Evolutionary conservation across 2,329 filamentous ascomycete species (phyloP).

Genomic region (Chaetomium strumarium): DNA sequence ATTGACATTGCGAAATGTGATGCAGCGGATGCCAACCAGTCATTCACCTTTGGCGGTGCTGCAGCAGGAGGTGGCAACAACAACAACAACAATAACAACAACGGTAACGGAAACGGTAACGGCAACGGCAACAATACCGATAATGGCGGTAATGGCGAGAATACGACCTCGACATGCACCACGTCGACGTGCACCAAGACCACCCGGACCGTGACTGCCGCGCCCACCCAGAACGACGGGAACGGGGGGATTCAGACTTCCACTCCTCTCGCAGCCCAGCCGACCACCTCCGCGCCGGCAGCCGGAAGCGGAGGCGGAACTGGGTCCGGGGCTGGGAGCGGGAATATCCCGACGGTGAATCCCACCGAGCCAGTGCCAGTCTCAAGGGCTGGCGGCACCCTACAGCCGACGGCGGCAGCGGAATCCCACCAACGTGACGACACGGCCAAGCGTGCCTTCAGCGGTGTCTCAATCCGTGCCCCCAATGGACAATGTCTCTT

Average conservation of each 20-base stretch:
- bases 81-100: neutral
- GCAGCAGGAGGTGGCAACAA: slow-evolving; percentile 9
- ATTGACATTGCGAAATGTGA: slow-evolving; percentile 41
- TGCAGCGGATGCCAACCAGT: slow-evolving; percentile 35
- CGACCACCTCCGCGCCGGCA: slow-evolving; percentile 8
- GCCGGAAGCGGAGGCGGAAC: slow-evolving; percentile 4
- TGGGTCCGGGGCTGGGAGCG: slow-evolving; percentile 5
- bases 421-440: slow-evolving; percentile 43
- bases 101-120: neutral
- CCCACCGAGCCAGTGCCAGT: slow-evolving; percentile 42
- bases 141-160: slow-evolving; percentile 7
- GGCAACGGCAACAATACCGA: slow-evolving; percentile 7
- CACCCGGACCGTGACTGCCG: slow-evolving; percentile 19
- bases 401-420: slow-evolving; percentile 45
- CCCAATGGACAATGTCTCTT: slow-evolving; percentile 47
- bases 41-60: slow-evolving; percentile 33
- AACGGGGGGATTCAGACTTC: neutral
- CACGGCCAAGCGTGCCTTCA: slow-evolving; percentile 42
- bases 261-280: neutral
- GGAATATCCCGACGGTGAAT: slow-evolving; percentile 31
- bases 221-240: slow-evolving; percentile 1
- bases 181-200: slow-evolving; percentile 15
- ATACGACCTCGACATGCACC: slow-evolving; percentile 15
- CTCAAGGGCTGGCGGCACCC: slow-evolving; percentile 43
- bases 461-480: slow-evolving; percentile 40